phyloP scores from a whole-genome alignment of 495 filamentous ascomycete genomes.

The Choiromyces venosus region DNA sequence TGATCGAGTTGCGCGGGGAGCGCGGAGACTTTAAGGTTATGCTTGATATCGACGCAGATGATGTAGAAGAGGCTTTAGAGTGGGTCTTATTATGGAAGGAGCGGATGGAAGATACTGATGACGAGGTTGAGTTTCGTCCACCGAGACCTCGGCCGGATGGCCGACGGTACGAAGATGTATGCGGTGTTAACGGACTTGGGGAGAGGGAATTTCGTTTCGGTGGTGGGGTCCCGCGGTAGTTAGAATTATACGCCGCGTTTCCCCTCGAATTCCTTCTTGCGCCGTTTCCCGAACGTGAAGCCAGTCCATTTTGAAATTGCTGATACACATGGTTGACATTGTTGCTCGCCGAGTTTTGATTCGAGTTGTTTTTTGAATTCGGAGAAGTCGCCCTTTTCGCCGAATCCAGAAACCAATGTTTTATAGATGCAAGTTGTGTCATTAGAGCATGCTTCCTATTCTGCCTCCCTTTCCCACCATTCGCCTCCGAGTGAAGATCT shows the following conservation, averaged over 20 bases:
- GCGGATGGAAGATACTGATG: conserved; percentile 86
- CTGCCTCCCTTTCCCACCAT: conserved; percentile 60
- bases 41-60: conserved; percentile 67
- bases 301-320: conserved; percentile 35
- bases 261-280: conserved; percentile 36
- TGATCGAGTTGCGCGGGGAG: conserved; percentile 82
- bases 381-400: conserved; percentile 70
- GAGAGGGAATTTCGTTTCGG: conserved; percentile 77
- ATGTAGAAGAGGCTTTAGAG: conserved; percentile 90
- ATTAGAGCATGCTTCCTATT: conserved; percentile 67
- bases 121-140: conserved; percentile 92
- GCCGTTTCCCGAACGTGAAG: conserved; percentile 44
- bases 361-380: conserved; percentile 52
- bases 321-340: conserved; percentile 39
- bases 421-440: conserved; percentile 75
- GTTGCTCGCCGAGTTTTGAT: conserved; percentile 50
- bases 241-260: conserved; percentile 25
- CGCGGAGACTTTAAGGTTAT: conserved; percentile 57
- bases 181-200: conserved; percentile 80
- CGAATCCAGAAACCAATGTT: conserved; percentile 78
- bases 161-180: conserved; percentile 67
- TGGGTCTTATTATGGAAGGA: conserved; percentile 89
- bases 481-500: conserved; percentile 60
- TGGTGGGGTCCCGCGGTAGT: conserved; percentile 45
- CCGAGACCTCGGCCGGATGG: conserved; percentile 66